Conservation (phyloP, 1,284 basidiomycete species). For the Psilocybe mexicana region DNA sequence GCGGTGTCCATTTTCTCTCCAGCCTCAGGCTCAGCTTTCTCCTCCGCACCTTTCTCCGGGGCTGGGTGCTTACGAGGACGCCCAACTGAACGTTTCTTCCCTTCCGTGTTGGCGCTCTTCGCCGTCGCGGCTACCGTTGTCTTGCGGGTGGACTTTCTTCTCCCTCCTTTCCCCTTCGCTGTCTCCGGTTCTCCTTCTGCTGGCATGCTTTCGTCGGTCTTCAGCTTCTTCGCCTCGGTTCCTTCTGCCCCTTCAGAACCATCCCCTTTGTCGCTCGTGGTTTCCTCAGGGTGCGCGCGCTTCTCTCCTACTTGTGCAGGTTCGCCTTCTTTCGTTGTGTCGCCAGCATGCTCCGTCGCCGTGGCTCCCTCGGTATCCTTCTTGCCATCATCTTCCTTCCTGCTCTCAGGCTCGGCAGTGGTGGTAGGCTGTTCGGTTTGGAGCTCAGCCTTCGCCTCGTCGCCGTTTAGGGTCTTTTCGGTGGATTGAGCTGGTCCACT, state of each 20-base stretch:
- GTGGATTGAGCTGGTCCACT: too few relatives aligned
- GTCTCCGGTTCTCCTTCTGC: not conserved
- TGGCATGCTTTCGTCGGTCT: not conserved
- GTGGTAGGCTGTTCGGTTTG: too few relatives aligned
- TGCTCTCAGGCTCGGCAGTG: not conserved
- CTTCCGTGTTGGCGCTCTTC: not conserved
- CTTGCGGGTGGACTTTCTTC: not conserved
- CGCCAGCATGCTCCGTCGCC: not conserved
- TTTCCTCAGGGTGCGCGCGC: slow-evolving; percentile 4
- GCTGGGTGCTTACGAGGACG: slow-evolving; percentile 8
- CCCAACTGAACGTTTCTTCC: slow-evolving; percentile 7
- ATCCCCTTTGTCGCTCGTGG: not conserved
- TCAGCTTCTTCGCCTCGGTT: slow-evolving; percentile 2
- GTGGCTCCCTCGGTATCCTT: not conserved
- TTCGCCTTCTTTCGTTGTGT: slow-evolving; percentile 10
- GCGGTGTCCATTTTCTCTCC: not conserved
- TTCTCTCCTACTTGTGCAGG: slow-evolving; percentile 15
- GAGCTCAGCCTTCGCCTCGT: too few relatives aligned
- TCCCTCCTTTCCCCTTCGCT: not conserved
- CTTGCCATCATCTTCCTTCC: not conserved
- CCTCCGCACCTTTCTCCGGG: not conserved
- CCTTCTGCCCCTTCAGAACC: not conserved
- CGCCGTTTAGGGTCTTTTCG: too few relatives aligned
- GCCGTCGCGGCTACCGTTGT: not conserved
- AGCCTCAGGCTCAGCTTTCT: not conserved